Percentiles rank a stretch among this genome's conserved stretches.
phyloP scores from a whole-genome alignment of 495 filamentous ascomycete species.

The Annulohypoxylon bovei region DNA sequence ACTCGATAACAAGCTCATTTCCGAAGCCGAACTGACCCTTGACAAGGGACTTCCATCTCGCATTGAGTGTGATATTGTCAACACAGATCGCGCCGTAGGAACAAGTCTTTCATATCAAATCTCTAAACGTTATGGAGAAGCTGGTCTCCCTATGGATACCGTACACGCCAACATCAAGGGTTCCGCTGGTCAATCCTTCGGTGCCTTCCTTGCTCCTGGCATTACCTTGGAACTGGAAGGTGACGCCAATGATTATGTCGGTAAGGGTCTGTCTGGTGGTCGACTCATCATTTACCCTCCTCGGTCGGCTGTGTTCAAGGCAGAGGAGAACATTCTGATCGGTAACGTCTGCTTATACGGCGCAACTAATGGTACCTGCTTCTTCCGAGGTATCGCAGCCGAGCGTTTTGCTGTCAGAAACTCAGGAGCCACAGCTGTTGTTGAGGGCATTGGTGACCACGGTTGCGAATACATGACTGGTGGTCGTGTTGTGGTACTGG shows the following conservation, averaged over 20 bases:
- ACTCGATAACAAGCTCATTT: constrained; percentile 98
- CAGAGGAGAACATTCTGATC: constrained; percentile 96
- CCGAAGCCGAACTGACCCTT: constrained; percentile 94
- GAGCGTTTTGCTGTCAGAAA: constrained; percentile 99
- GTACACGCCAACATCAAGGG: constrained; percentile 98
- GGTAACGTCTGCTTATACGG: constrained; percentile 99
- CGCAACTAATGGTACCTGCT: constrained; percentile 91
- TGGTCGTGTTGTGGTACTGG: constrained; percentile 89
- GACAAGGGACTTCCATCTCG: constrained; percentile 95
- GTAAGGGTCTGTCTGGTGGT: constrained; percentile 96
- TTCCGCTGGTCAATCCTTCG: constrained; percentile 98
- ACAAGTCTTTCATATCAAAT: constrained; percentile 97
- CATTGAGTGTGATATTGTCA: constrained; percentile 98
- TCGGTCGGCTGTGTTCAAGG: constrained; percentile 91
- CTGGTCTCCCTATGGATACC: constrained; percentile 90
- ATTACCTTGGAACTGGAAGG: constrained; percentile 97
- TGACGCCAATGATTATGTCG: constrained; percentile 98
- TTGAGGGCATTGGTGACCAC: constrained; percentile 97
- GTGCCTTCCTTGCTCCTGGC: constrained; percentile 93
- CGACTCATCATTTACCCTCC: constrained; percentile 97
- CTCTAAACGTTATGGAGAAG: constrained; percentile 90
- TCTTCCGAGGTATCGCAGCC: constrained; percentile 97
- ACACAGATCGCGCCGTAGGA: constrained; percentile 95
- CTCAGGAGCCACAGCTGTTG: constrained; percentile 94
- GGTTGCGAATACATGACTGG: constrained; percentile 99